phyloP scores from a whole-genome alignment of 78 protist species.

The Chrysochromulina tobinii region DNA sequence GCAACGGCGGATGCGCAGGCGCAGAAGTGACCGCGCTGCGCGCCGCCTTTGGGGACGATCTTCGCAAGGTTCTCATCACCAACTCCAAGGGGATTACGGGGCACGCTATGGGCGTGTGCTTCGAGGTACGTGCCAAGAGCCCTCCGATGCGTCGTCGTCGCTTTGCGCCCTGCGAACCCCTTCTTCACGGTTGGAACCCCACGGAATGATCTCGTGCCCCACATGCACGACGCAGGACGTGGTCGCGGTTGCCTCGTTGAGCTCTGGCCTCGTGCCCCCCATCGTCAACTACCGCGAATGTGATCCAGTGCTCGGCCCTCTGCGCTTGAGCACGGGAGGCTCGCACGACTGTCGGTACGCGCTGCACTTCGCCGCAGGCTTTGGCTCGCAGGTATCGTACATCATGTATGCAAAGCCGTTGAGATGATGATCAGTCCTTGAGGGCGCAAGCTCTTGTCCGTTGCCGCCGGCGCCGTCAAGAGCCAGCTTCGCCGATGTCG shows the following conservation, averaged over 20 bases:
- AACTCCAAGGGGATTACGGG: neutral
- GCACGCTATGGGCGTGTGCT: constrained; percentile 27
- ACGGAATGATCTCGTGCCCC: too few species aligned
- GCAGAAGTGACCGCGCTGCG: neutral
- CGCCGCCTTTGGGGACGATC: neutral
- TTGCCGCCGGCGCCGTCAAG: too few species aligned
- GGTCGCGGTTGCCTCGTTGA: neutral
- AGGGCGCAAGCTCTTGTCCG: too few species aligned
- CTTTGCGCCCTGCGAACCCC: too few species aligned
- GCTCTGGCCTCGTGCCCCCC: neutral
- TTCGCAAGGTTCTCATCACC: neutral
- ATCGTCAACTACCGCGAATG: neutral
- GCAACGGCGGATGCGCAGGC: constrained; percentile 19
- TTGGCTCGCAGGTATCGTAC: constrained; percentile 21
- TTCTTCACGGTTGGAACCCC: too few species aligned
- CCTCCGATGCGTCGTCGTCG: too few species aligned
- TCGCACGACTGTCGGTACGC: neutral
- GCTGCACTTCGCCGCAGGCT: constrained; percentile 27
- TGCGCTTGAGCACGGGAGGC: neutral
- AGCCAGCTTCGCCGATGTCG: too few species aligned
- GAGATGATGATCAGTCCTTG: too few species aligned
- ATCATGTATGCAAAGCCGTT: neutral
- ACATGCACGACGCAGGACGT: neutral
- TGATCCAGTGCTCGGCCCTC: neutral
- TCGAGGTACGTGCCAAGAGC: neutral